Percentiles rank a stretch among this genome's conserved stretches.
Conservation (phyloP, 768 basidiomycete species). For the Tylopilus balloui region DNA sequence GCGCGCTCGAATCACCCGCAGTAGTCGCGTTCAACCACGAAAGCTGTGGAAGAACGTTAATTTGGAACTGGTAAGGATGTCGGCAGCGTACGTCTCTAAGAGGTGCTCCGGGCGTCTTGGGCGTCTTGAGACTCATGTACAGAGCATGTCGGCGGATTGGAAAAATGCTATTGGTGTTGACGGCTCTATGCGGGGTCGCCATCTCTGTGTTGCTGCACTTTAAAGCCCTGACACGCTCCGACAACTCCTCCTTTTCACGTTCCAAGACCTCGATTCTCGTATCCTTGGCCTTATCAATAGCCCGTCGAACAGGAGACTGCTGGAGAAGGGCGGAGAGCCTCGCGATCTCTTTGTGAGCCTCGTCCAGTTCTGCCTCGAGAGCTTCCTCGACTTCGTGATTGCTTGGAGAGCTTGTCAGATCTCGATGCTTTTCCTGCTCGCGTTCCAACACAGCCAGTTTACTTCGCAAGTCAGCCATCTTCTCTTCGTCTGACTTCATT, state of each 20-base stretch:
- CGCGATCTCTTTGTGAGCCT: constrained; percentile 72
- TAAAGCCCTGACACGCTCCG: constrained; percentile 62
- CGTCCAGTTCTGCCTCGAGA: constrained; percentile 72
- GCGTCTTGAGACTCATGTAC: constrained; percentile 61
- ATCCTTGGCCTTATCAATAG: constrained; percentile 75
- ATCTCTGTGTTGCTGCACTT: constrained; percentile 49
- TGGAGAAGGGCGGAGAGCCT: constrained; percentile 60
- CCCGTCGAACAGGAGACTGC: constrained; percentile 71
- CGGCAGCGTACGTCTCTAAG: constrained; percentile 60
- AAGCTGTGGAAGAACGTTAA: constrained; percentile 39
- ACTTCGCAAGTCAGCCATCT: constrained; percentile 45
- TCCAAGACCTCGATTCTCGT: constrained; percentile 72
- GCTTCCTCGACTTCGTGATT: constrained; percentile 56
- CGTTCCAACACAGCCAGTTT: constrained; percentile 55
- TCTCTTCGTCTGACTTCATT: constrained; percentile 59
- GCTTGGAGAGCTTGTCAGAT: constrained; percentile 19
- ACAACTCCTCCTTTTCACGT: constrained; percentile 68
- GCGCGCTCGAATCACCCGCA: constrained; percentile 46
- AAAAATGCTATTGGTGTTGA: constrained; percentile 60
- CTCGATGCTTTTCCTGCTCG: constrained; percentile 41
- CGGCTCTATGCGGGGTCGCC: constrained; percentile 53
- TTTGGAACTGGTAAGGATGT: neutral
- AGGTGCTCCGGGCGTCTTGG: constrained; percentile 76
- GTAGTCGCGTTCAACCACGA: constrained; percentile 68
- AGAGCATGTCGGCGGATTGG: constrained; percentile 72